Evolutionary conservation across 345 rosid genomes (phyloP), one percentile per base, ranked within the genome.

Genomic region (Acer negundo): DNA sequence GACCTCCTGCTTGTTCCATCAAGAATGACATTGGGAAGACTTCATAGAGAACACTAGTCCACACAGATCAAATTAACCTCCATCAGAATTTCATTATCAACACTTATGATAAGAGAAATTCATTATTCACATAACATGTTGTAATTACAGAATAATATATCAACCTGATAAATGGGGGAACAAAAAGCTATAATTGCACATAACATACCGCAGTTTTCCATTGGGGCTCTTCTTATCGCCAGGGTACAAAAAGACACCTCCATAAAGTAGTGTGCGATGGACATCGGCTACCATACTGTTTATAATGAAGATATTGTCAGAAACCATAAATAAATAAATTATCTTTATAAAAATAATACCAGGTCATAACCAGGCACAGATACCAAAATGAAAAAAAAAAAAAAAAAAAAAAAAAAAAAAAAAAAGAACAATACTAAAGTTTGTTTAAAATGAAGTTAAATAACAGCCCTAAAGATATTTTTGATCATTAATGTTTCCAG

Each of bases 1-100:
- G 98, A 66, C 99, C 99, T 73, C 98, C 98, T 0, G 98, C 98
- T 92, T 92, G 90, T 85, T 96, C 99, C 95, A 94, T 88, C 89
- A 94, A 84, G 83, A 94, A 96, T 1, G 99, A 86, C 99, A 94
- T 94, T 3, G 99, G 98, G 79, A 96, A 94, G 73, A 96, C 98
- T 90, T 94, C 99, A 76, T 96, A 96, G 70, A 96, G 85, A 75
- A 94, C 97, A 82, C 98, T 96, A 59, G 24, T 38, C 47, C 78
- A 69, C 70, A 76, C 26, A 81, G 19, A 76, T 28, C 59, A 42
- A 71, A 77, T 17, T 72, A 67, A 42, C 47, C 17, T 24, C 10
- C 42, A 11, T 28, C 47, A 51, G 47, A 73, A 20, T 11, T 8
- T 53, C 1, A 53, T n/a, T 56, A 55, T 0, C 56, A n/a, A 28